phyloP scores from a whole-genome alignment of 2,329 filamentous ascomycete genomes.

The Alternaria ethzedia region DNA sequence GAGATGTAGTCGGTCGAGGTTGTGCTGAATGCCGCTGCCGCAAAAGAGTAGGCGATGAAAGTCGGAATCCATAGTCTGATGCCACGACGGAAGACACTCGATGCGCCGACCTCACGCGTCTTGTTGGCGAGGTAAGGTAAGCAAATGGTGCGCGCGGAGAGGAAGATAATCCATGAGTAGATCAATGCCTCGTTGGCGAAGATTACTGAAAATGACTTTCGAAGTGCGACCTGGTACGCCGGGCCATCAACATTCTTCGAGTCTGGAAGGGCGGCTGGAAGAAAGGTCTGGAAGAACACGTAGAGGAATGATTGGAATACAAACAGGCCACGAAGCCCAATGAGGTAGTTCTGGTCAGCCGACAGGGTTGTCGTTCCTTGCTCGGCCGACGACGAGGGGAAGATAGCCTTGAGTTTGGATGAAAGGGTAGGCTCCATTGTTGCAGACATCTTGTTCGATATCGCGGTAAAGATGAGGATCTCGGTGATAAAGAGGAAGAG shows the following conservation, averaged over 20 bases:
- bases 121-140: constrained; percentile 52
- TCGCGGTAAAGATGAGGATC: neutral
- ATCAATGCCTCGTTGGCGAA: constrained; percentile 56
- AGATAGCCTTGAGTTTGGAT: constrained; percentile 18
- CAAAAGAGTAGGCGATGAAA: constrained; percentile 50
- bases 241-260: constrained; percentile 47
- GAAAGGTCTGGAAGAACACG: constrained; percentile 54
- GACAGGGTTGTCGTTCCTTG: constrained; percentile 13
- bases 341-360: constrained; percentile 45
- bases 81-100: constrained; percentile 51
- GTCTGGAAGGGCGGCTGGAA: constrained; percentile 50
- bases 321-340: constrained; percentile 55
- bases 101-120: constrained; percentile 44
- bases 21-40: constrained; percentile 45
- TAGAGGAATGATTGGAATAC: constrained; percentile 54
- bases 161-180: constrained; percentile 54
- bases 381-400: constrained; percentile 17
- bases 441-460: constrained; percentile 3
- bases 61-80: constrained; percentile 53
- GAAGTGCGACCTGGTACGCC: constrained; percentile 50
- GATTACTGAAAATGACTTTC: constrained; percentile 54
- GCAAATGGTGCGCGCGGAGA: constrained; percentile 53
- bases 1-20: constrained; percentile 43
- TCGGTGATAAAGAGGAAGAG: constrained; percentile 3
- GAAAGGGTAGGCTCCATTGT: constrained; percentile 28